Conservation (phyloP, 140 eudicot species). For the Bidens hawaiensis region DNA sequence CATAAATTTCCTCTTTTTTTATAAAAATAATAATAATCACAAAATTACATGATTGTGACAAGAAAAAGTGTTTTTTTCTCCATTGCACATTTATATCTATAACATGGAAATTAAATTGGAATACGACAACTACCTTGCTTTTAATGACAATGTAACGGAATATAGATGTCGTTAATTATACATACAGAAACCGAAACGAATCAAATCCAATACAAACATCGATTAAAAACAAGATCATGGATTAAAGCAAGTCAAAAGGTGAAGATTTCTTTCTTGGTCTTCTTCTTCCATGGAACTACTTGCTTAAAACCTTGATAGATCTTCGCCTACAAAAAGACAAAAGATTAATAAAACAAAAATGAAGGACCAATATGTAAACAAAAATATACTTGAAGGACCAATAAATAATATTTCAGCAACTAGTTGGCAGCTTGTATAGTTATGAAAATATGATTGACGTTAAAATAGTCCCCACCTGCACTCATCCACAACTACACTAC, state of each 20-base stretch:
- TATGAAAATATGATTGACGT: constrained; percentile 9
- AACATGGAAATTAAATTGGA: background rate
- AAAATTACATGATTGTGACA: background rate
- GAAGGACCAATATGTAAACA: background rate
- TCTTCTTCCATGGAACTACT: constrained; percentile 67
- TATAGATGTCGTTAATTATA: constrained; percentile 4
- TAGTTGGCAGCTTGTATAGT: background rate
- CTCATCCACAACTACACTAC: background rate
- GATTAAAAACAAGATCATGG: background rate
- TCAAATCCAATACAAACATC: constrained; percentile 16
- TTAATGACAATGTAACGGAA: background rate
- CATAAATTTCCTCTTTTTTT: background rate
- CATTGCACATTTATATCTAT: background rate
- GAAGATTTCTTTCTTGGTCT: constrained; percentile 40
- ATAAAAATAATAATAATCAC: background rate
- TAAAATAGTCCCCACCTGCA: background rate
- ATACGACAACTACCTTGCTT: background rate
- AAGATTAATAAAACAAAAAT: constrained; percentile 2
- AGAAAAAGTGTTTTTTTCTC: background rate
- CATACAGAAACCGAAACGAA: background rate
- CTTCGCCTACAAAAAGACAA: constrained; percentile 35
- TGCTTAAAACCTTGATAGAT: constrained; percentile 64
- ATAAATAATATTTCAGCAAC: background rate
- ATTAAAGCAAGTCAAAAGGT: constrained; percentile 5
- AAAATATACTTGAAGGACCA: background rate